Evolutionary conservation across 805 yeast genomes (phyloP).

Genomic region (Sugiyamaella mastotermitis): DNA sequence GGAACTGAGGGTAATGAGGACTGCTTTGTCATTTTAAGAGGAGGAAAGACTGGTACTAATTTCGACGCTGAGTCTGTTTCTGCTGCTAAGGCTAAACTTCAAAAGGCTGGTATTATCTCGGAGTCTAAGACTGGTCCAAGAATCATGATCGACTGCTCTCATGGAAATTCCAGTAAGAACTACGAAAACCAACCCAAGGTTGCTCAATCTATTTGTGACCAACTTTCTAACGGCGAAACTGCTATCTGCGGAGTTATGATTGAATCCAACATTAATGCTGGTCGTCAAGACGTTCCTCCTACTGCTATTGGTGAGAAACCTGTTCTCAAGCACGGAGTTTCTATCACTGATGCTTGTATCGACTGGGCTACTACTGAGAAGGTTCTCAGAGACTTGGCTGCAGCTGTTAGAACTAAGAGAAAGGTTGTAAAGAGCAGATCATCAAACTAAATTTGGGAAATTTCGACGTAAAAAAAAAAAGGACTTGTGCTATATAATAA

Average conservation of each 20-base stretch:
- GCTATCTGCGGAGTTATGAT: constrained; percentile 92
- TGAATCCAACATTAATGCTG: constrained; percentile 86
- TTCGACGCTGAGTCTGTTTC: constrained; percentile 71
- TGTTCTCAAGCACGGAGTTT: constrained; percentile 80
- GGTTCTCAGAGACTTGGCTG: constrained; percentile 65
- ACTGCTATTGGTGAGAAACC: constrained; percentile 60
- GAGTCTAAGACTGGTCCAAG: constrained; percentile 43
- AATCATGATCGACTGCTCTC: constrained; percentile 96
- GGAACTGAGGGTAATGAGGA: constrained; percentile 92
- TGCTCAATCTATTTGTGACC: constrained; percentile 69
- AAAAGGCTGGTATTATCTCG: constrained; percentile 37
- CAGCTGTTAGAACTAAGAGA: constrained; percentile 79
- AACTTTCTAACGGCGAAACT: constrained; percentile 66
- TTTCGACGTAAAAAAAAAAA: too few species aligned
- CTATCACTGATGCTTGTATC: constrained; percentile 97
- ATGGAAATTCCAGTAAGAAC: constrained; percentile 89
- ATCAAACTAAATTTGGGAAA: background rate
- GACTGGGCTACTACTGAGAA: constrained; percentile 78
- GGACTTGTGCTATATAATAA: too few species aligned
- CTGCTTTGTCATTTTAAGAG: constrained; percentile 87
- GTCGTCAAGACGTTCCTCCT: constrained; percentile 86
- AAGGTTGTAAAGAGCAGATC: background rate
- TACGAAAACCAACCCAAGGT: constrained; percentile 92
- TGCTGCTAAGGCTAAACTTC: constrained; percentile 56
- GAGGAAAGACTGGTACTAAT: constrained; percentile 92